Percentiles rank a stretch among this genome's conserved stretches.
phyloP scores from a whole-genome alignment of 2,329 filamentous ascomycete genomes.

The Orbilia quercus region DNA sequence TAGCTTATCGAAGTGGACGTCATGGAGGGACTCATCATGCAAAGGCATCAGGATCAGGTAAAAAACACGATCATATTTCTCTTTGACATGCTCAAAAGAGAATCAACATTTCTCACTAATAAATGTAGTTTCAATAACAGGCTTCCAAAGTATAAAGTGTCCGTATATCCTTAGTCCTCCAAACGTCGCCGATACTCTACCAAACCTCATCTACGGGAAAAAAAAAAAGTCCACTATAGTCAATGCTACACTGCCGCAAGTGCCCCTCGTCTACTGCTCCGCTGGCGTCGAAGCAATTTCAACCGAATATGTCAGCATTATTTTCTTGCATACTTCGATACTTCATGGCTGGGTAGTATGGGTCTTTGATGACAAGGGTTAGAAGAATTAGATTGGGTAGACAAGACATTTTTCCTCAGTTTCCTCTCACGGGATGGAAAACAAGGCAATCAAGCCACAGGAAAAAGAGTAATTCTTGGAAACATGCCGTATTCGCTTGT shows the following conservation, averaged over 20 bases:
- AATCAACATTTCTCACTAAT: background rate
- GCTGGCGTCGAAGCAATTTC: slow-evolving; percentile 39
- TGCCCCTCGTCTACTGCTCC: slow-evolving; percentile 20
- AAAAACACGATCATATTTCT: background rate
- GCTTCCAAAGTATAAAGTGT: background rate
- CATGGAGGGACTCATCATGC: too few species aligned
- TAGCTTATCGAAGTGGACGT: background rate
- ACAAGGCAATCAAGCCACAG: slow-evolving; percentile 55
- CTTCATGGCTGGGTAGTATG: slow-evolving; percentile 37
- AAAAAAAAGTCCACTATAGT: slow-evolving; percentile 7
- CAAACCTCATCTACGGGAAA: slow-evolving; percentile 7
- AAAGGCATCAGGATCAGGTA: slow-evolving; percentile 7
- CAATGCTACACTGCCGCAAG: slow-evolving; percentile 33
- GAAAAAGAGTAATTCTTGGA: slow-evolving; percentile 34
- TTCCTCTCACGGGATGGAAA: slow-evolving; percentile 41
- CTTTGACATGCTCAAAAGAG: background rate
- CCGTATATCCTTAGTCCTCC: slow-evolving; percentile 7
- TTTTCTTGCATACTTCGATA: slow-evolving; percentile 32
- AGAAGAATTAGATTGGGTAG: slow-evolving; percentile 38
- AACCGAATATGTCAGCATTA: slow-evolving; percentile 41
- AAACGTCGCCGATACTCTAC: slow-evolving; percentile 26
- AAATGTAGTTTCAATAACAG: slow-evolving; percentile 4
- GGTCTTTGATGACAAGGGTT: slow-evolving; percentile 40
- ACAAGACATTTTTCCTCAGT: slow-evolving; percentile 24
- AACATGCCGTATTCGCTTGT: slow-evolving; percentile 26